These are phyloP conservation scores for Zychaea mexicana DNA, from an alignment of 371 early-diverging fungal species.

Conservation along the genomic window DNA sequence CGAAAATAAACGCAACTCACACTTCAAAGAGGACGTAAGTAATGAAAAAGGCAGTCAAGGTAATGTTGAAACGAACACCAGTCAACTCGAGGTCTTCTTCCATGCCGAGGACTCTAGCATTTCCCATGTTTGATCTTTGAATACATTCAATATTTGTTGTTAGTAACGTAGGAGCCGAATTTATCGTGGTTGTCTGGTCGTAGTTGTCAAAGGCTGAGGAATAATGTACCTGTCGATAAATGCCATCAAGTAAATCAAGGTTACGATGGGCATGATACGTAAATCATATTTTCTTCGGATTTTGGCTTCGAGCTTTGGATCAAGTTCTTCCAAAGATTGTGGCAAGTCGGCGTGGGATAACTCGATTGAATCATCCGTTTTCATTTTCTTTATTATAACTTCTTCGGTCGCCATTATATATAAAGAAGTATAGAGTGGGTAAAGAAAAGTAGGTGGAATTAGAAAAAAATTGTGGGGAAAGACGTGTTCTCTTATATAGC, in stretches of 20 bases:
- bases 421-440: too few relatives aligned
- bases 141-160: not conserved
- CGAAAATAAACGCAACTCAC: constrained; percentile 6
- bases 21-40: constrained; percentile 41
- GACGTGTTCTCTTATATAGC: not conserved
- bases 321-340: constrained; percentile 15
- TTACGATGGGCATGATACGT: constrained; percentile 28
- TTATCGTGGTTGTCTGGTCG: not conserved
- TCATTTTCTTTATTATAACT: not conserved
- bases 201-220: too few relatives aligned
- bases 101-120: constrained; percentile 42
- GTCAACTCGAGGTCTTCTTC: constrained; percentile 32
- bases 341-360: not conserved
- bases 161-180: not conserved
- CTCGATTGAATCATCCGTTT: not conserved
- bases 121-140: constrained; percentile 46
- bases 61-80: constrained; percentile 19
- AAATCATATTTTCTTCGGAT: constrained; percentile 34
- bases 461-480: not conserved
- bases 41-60: constrained; percentile 21
- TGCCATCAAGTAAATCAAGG: constrained; percentile 33
- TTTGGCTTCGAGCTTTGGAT: constrained; percentile 22
- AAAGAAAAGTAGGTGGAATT: too few relatives aligned
- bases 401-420: not conserved
- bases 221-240: constrained; percentile 40